Evolutionary conservation across 2,329 filamentous ascomycete species (phyloP).

Genomic region (Monosporascus sp.): DNA sequence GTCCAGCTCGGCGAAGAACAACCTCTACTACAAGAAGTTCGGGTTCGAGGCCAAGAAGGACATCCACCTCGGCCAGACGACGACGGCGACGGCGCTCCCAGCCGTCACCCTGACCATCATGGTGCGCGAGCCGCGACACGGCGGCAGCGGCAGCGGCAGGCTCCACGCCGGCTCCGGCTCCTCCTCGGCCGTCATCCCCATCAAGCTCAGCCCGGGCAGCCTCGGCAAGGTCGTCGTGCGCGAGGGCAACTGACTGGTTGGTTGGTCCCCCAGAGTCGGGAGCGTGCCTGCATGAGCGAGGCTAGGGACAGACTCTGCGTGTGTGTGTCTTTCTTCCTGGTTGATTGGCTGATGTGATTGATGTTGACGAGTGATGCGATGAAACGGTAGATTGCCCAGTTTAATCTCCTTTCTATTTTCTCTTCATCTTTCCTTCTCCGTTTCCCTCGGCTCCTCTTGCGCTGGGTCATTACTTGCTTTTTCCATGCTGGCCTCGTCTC

Average conservation of each 20-base stretch:
- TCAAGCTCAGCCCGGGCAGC: conserved; percentile 24
- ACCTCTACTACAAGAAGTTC: conserved; percentile 67
- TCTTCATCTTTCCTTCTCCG: neutral
- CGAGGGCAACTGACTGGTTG: neutral
- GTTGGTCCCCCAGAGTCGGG: neutral
- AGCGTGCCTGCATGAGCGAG: no score
- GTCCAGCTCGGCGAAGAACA: conserved; percentile 64
- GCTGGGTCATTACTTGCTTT: neutral
- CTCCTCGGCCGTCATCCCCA: conserved; percentile 19
- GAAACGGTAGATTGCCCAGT: no score
- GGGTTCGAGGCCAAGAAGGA: conserved; percentile 63
- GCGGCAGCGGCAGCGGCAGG: conserved; percentile 8
- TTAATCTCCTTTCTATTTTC: neutral
- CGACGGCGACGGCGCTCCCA: conserved; percentile 15
- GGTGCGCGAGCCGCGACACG: conserved; percentile 62
- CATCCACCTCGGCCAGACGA: conserved; percentile 46
- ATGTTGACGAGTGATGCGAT: neutral
- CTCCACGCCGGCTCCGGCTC: conserved; percentile 18
- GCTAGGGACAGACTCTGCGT: no score
- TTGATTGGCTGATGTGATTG: neutral
- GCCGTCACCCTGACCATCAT: conserved; percentile 72
- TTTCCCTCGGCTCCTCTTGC: neutral
- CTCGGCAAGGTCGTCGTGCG: conserved; percentile 18
- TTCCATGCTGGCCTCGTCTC: neutral
- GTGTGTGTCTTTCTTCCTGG: no score